These are phyloP conservation scores for Eucalyptus melliodora DNA, from an alignment of 345 rosid genomes.

Conservation along the genomic window DNA sequence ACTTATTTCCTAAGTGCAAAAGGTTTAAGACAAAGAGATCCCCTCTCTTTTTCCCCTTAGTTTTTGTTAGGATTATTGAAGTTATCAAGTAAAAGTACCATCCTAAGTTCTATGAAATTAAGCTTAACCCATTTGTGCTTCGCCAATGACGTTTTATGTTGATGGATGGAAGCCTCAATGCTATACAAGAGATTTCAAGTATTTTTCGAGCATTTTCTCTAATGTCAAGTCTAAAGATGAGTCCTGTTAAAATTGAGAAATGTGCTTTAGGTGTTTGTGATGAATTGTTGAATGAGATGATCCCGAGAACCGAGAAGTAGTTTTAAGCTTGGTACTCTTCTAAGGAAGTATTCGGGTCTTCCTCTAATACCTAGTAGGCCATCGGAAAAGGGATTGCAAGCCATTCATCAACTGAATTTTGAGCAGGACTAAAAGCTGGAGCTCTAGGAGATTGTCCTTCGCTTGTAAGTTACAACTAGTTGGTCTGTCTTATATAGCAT, in stretches of 20 bases:
- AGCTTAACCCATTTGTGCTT: not conserved
- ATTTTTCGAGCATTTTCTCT: not conserved
- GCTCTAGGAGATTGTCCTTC: not conserved
- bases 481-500: not conserved
- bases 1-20: not conserved
- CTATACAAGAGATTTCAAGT: fast-evolving
- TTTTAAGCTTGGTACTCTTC: not conserved
- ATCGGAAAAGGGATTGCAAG: not conserved
- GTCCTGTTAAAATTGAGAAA: not conserved
- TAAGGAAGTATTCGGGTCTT: not conserved
- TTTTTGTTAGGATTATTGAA: not conserved
- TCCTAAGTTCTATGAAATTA: not conserved
- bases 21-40: fast-evolving
- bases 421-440: not conserved
- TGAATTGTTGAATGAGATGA: not conserved
- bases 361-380: not conserved
- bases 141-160: fast-evolving
- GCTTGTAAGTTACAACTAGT: not conserved
- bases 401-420: not conserved
- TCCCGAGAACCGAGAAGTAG: fast-evolving
- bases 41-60: fast-evolving
- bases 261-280: not conserved
- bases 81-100: not conserved
- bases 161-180: fast-evolving
- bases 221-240: fast-evolving